Evolutionary conservation across 1,139 yeast species (phyloP), one percentile per base, ranked within the genome.

Genomic region (Geotrichum aggregatum): DNA sequence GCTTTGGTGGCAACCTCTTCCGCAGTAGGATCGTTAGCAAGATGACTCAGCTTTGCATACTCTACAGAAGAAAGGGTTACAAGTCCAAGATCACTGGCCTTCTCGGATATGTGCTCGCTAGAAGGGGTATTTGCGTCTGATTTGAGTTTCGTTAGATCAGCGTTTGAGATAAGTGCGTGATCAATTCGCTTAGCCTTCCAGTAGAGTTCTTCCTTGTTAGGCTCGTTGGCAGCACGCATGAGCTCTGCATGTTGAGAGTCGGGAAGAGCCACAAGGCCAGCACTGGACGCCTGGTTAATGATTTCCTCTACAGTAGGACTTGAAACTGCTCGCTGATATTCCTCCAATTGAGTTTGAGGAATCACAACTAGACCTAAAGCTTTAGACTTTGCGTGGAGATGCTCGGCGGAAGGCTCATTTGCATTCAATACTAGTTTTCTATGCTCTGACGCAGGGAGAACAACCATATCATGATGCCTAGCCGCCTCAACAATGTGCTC

Each of bases 141-240:
- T 10, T 19, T 10, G 6, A 44, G 36, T 33, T 39, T 40, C 3
- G 19, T 26, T 11, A 41, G 44, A 4, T 47, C 36, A 16, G 19
- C 28, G 5, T 26, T 6, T 2, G 46, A 47, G 48, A 43, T 52
- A 45, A 35, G 56, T 57, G 19, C 18, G 47, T 33, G 28, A 1
- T 30, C 47, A 19, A 46, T n/a, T 3, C 22, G 13, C 22, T 46
- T 21, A 16, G 54, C 54, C 21, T 21, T 33, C 4, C 33, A 57
- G n/a, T 63, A 58, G 33, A 71, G 59, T 35, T 71, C 74, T 3
- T 69, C 66, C 42, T 56, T 55, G 0, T 64, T 56, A 53, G 71
- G 58, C 38, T 57, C 43, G n/a, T 54, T 50, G 13, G 60, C 52
- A 34, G 60, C 53, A 30, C 58, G 54, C 45, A 54, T 38, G 19